Evolutionary conservation across 2,329 filamentous ascomycete genomes (phyloP), one percentile per base, ranked within the genome.

Genomic region (Aspergillus sp.): DNA sequence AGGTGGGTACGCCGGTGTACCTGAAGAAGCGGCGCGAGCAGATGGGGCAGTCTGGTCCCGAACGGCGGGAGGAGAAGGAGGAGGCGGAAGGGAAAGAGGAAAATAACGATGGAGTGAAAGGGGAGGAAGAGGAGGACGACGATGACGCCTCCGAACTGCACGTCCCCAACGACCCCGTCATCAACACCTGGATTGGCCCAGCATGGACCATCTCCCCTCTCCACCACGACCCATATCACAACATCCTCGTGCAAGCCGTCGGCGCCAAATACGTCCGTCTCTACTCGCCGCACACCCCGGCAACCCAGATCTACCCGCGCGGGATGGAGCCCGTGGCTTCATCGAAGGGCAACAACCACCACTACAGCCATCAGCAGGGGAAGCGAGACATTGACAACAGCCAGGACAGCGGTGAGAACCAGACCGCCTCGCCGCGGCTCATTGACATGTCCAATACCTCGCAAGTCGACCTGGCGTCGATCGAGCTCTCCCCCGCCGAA

Each of bases 391-490:
- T n/a, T n/a, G n/a, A n/a, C 30, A 29, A 22, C 19, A 36, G 14
- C 27, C 24, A 14, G 25, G 37, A 36, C 11, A 31, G 25, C 13
- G 29, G 19, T 11, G 20, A 30, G 10, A 30, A 39, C 12, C 26
- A 39, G 19, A 31, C 37, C 8, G 24, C 41, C 5, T 35, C 22
- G 12, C 39, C 42, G 12, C 50, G 47, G 25, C 33, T 46, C 0
- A 78, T 96, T 14, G 80, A 93, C 55, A 95, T 96, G 88, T 79
- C 76, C 13, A 98, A 98, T 53, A 96, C 89, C 1, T 93, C 85
- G 32, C 53, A 63, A 24, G 63, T 93, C 8, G 89, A 96, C 51
- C 60, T 96, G 1, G 82, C 81, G 2, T 68, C 76, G 16, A 55
- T 85, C 29, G 72, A 84, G 57, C 75, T 66, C 12, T 66, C 61